A percentile compares a stretch with the other conserved stretches of the same genome.
These are phyloP conservation scores for Diaporthe citrichinensis DNA, from an alignment of 2,329 filamentous ascomycete genomes.

Conservation along the genomic window DNA sequence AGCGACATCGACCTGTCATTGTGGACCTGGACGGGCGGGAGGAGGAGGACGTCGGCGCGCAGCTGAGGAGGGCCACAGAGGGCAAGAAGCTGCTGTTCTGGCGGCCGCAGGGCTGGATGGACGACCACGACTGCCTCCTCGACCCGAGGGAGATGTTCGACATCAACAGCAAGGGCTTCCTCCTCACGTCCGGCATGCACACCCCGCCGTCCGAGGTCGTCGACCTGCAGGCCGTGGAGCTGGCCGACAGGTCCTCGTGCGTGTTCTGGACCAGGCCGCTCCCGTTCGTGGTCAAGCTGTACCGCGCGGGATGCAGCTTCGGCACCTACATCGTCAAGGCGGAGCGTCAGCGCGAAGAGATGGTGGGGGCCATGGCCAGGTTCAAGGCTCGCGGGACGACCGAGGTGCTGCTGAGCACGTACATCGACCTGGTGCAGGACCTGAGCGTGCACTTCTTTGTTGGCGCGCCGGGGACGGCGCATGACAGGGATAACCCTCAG, in stretches of 20 bases:
- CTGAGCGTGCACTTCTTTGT: slow-evolving; percentile 46
- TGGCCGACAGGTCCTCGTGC: slow-evolving; percentile 27
- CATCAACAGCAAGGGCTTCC: slow-evolving; percentile 46
- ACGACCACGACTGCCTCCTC: slow-evolving; percentile 43
- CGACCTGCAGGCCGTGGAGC: slow-evolving; percentile 38
- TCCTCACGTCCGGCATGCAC: slow-evolving; percentile 44
- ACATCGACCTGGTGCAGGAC: slow-evolving; percentile 44
- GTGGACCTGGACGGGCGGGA: slow-evolving; percentile 40
- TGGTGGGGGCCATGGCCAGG: slow-evolving; percentile 38
- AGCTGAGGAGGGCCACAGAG: slow-evolving; percentile 37
- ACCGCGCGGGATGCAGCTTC: slow-evolving; percentile 46
- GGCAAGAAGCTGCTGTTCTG: slow-evolving; percentile 45
- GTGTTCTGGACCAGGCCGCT: slow-evolving; percentile 38
- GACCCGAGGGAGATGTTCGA: slow-evolving; percentile 44
- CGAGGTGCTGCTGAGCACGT: slow-evolving; percentile 44
- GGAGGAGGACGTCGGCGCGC: slow-evolving; percentile 5
- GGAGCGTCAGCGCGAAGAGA: slow-evolving; percentile 36
- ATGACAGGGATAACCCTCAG: slow-evolving; percentile 42
- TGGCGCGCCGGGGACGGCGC: slow-evolving; percentile 40
- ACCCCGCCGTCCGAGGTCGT: slow-evolving; percentile 42
- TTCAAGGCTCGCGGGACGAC: slow-evolving; percentile 43
- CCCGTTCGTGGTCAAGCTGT: slow-evolving; percentile 46
- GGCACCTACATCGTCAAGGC: slow-evolving; percentile 45
- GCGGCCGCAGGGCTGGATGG: slow-evolving; percentile 47
- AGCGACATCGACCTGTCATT: slow-evolving; percentile 42